phyloP scores from a whole-genome alignment of 495 filamentous ascomycete species.

The Darksidea phi region DNA sequence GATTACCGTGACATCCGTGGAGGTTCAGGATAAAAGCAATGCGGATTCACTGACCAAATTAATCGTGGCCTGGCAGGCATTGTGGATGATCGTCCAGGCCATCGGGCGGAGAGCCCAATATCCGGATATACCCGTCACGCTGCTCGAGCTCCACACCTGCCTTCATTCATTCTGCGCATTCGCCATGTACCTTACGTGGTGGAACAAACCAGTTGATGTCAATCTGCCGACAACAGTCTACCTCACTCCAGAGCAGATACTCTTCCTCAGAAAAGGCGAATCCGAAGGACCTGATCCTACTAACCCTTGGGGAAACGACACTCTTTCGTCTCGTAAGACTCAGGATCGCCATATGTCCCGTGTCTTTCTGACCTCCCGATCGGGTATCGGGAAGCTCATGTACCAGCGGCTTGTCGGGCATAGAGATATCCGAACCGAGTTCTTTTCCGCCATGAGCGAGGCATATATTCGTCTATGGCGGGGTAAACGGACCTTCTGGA shows the following conservation, averaged over 20 bases:
- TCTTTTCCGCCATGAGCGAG: conserved; percentile 8
- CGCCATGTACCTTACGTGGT: conserved; percentile 14
- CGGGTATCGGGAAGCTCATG: conserved; percentile 15
- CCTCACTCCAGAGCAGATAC: conserved; percentile 2
- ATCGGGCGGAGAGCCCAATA: conserved; percentile 4
- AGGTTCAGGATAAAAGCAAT: conserved; percentile 13
- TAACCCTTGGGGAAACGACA: neutral
- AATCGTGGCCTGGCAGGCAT: conserved; percentile 8
- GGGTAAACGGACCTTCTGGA: neutral
- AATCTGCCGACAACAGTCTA: neutral
- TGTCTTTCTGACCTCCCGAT: conserved; percentile 9
- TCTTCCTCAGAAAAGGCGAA: neutral
- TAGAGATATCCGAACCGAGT: conserved; percentile 7
- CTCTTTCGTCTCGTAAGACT: neutral
- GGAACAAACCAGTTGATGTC: conserved; percentile 14
- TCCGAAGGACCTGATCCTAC: neutral
- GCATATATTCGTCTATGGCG: conserved; percentile 2
- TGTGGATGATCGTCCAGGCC: conserved; percentile 12
- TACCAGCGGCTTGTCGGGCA: conserved; percentile 3
- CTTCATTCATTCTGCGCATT: conserved; percentile 9
- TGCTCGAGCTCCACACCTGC: conserved; percentile 9
- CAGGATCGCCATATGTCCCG: neutral
- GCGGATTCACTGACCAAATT: conserved; percentile 6
- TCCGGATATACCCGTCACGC: conserved; percentile 4
- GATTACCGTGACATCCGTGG: neutral